Evolutionary conservation across 2,329 filamentous ascomycete genomes (phyloP), one percentile per base, ranked within the genome.

Genomic region (Trichoderma sp.): DNA sequence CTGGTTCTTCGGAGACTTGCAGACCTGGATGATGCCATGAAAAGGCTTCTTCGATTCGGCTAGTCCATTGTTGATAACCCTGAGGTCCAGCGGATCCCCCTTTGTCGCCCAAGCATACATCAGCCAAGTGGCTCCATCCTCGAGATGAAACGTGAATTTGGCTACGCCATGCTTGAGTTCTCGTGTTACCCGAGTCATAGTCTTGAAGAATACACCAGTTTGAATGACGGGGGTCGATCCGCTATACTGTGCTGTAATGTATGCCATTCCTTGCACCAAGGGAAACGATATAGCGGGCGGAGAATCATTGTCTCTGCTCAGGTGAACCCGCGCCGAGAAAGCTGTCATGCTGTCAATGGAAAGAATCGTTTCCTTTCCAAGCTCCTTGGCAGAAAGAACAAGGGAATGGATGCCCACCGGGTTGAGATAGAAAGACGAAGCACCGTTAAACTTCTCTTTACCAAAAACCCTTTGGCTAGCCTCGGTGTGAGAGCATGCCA

Each of bases 241-340:
- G 72, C 87, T 88, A 83, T 95, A 98, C 21, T 93, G 83, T 0
- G 88, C 95, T 5, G 95, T 98, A 21, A 98, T 87, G 79, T 95
- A 97, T 0, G 91, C 93, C 91, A 97, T 97, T 12, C 97, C 97
- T 81, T 98, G 96, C 0, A 97, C 91, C 8, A 98, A 82, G 0
- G 95, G 95, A 78, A 97, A 95, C 0, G 90, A 92, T 24, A 98
- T 88, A 1, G 89, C 87, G 0, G 93, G 89, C 1, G 86, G 82
- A 8, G 88, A 87, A 3, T 86, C 86, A n/a, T 83, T 81, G 27
- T 87, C 85, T 3, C 88, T 87, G 68, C 86, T 88, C 38, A 98
- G 86, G 62, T 93, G 92, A 63, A 95, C 91, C 77, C 94, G 91
- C 16, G 85, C 89, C 45, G 86, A 93, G 81, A 87, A 92, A 71